Percentiles rank a stretch among this genome's conserved stretches.
phyloP scores from a whole-genome alignment of 306 rosid species.

The Cicer arietinum region DNA sequence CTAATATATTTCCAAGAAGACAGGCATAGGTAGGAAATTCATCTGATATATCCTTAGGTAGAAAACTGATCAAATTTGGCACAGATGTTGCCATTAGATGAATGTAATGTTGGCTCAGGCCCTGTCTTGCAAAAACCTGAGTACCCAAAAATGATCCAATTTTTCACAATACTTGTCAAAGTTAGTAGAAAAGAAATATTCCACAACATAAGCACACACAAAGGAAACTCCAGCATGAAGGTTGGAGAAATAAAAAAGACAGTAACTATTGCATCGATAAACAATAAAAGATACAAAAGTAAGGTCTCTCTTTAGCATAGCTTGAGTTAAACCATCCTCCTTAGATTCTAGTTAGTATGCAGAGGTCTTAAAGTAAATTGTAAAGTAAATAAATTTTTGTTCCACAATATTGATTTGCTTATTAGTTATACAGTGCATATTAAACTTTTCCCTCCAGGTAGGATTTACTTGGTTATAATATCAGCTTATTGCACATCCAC shows the following conservation, averaged over 20 bases:
- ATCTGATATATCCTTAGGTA: slow-evolving; percentile 74
- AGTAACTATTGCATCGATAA: slow-evolving; percentile 9
- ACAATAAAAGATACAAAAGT: slow-evolving; percentile 26
- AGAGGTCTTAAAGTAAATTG: slow-evolving; percentile 31
- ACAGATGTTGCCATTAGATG: slow-evolving; percentile 79
- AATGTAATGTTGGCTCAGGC: slow-evolving; percentile 70
- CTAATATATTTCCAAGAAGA: slow-evolving; percentile 91
- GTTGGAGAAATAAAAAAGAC: slow-evolving; percentile 7
- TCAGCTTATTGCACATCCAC: slow-evolving; percentile 27
- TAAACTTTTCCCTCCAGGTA: slow-evolving; percentile 20
- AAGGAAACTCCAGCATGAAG: slow-evolving; percentile 19
- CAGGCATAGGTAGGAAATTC: slow-evolving; percentile 92
- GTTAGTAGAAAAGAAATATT: slow-evolving; percentile 23
- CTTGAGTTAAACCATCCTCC: neutral
- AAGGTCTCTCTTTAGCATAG: slow-evolving; percentile 14
- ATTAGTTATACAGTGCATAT: neutral
- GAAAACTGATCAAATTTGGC: slow-evolving; percentile 65
- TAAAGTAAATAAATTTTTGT: neutral
- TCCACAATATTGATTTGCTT: slow-evolving; percentile 2
- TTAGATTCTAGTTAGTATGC: slow-evolving; percentile 30
- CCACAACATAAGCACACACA: slow-evolving; percentile 23
- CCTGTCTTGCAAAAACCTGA: slow-evolving; percentile 68
- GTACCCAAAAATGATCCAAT: slow-evolving; percentile 36
- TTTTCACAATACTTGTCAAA: slow-evolving; percentile 30
- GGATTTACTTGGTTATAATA: slow-evolving; percentile 27